phyloP scores from a whole-genome alignment of 2,329 filamentous ascomycete species.

The Hansfordia pulvinata region DNA sequence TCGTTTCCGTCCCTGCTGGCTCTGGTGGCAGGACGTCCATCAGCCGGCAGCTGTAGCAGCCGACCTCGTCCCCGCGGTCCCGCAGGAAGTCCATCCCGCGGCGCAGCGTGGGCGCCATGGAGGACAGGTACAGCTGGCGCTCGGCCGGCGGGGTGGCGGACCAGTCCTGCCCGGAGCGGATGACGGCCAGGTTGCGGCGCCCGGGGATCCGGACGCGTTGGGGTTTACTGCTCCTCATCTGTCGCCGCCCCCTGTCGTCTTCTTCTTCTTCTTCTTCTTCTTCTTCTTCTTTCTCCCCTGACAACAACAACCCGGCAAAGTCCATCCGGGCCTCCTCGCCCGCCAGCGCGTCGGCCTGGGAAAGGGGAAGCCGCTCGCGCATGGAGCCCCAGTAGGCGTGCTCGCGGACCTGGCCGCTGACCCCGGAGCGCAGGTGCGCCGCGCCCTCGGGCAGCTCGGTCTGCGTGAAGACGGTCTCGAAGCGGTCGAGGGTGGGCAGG shows the following conservation, averaged over 20 bases:
- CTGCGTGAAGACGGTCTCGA: constrained; percentile 28
- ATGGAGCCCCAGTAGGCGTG: constrained; percentile 33
- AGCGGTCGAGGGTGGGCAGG: constrained; percentile 23
- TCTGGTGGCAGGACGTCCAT: constrained; percentile 26
- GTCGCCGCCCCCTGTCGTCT: too few relatives aligned
- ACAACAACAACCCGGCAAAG: too few relatives aligned
- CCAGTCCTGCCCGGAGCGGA: constrained; percentile 32
- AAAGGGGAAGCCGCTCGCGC: constrained; percentile 24
- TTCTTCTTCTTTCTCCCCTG: too few relatives aligned
- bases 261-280: too few relatives aligned
- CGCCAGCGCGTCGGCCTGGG: constrained; percentile 20
- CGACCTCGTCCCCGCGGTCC: constrained; percentile 25
- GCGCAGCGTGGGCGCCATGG: constrained; percentile 28
- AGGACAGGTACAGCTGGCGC: constrained; percentile 25
- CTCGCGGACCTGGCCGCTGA: constrained; percentile 23
- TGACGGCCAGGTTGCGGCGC: constrained; percentile 25
- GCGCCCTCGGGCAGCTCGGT: constrained; percentile 22
- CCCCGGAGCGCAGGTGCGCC: constrained; percentile 21
- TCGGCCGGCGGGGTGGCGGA: constrained; percentile 23
- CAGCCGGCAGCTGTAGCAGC: constrained; percentile 27
- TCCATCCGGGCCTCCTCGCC: too few relatives aligned
- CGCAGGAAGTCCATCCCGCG: constrained; percentile 29
- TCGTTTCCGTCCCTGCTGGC: constrained; percentile 4
- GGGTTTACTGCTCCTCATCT: too few relatives aligned
- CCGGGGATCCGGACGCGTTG: constrained; percentile 16